Base-by-base conservation (phyloP, 2,329 filamentous ascomycete genomes). In the Truncatella angustata region DNA sequence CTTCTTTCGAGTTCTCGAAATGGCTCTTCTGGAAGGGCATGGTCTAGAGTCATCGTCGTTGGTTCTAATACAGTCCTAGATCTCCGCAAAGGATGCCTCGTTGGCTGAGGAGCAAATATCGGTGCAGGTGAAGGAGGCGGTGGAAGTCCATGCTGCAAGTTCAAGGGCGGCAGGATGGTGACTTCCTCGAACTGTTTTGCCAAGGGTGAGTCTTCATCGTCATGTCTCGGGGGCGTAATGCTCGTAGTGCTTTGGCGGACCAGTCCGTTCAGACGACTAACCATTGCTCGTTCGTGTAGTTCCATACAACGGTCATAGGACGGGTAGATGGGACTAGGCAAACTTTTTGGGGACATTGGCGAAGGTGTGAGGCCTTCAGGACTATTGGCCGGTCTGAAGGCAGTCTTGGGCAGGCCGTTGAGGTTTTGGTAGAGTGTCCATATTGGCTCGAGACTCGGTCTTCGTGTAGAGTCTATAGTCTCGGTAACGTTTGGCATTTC, bases 271-370 rank as follows among this genome's bases (percentile, higher is more conserved):
- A 72, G 57, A 24, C 65, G 66, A 32, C 69, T 66, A 10, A 71
- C 58, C 53, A 72, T 57, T 5, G 65, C 63, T 36, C 65, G 63
- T 51, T 72, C 68, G 44, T 71, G 70, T 44, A 62, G 63, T 43
- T 66, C 66, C 64, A 71, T 69, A 6, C 59, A 54, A 2, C 58
- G 69, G 42, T 67, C 70, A 43, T 68, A 64, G 9, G 64, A 60
- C 1, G 61, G 56, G 37, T 72, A 64, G 14, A 73, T 57, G 4
- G 70, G 67, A 35, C 65, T 69, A 9, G 70, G 70, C 18, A 70
- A 54, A 9, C 49, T 58, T 49, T 58, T 65, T 18, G 68, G 64
- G 18, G 68, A 67, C 36, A 66, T 53, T 11, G 65, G 53, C 4
- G 65, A 66, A 39, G 66, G 66, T 23, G 45, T 11, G 46, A 62